phyloP scores from a whole-genome alignment of 1,139 yeast genomes.

The Nakaseomyces delphensis region DNA sequence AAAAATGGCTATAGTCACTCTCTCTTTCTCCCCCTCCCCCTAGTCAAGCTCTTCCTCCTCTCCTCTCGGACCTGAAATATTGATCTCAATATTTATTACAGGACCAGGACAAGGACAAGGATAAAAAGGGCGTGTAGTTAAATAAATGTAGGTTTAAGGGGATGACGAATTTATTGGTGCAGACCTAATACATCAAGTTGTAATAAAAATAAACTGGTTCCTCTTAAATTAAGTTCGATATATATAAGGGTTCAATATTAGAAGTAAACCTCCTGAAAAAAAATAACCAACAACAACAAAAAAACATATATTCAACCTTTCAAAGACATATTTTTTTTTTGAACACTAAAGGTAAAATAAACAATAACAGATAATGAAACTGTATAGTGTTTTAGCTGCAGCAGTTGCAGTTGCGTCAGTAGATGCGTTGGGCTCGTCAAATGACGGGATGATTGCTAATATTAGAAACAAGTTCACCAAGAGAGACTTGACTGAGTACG shows the following conservation, averaged over 20 bases:
- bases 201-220: background rate
- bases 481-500: slow-evolving; percentile 20
- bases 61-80: too few relatives aligned
- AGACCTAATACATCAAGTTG: too few relatives aligned
- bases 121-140: too few relatives aligned
- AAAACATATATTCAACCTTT: background rate
- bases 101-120: too few relatives aligned
- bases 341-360: background rate
- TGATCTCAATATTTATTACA: too few relatives aligned
- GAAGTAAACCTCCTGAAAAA: background rate
- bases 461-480: slow-evolving; percentile 23
- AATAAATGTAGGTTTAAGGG: too few relatives aligned
- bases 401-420: slow-evolving; percentile 1
- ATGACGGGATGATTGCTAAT: slow-evolving; percentile 2
- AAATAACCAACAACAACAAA: background rate
- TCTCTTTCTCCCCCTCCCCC: too few relatives aligned
- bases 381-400: background rate
- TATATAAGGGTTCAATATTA: background rate
- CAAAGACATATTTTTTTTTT: too few relatives aligned
- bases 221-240: background rate
- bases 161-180: too few relatives aligned
- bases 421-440: slow-evolving; percentile 6
- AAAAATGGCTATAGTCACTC: too few relatives aligned
- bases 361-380: slow-evolving; percentile 3
- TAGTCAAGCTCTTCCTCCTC: too few relatives aligned